Evolutionary conservation across 495 filamentous ascomycete species (phyloP), one percentile per base, ranked within the genome.

Genomic region (Chaetomium tenue): DNA sequence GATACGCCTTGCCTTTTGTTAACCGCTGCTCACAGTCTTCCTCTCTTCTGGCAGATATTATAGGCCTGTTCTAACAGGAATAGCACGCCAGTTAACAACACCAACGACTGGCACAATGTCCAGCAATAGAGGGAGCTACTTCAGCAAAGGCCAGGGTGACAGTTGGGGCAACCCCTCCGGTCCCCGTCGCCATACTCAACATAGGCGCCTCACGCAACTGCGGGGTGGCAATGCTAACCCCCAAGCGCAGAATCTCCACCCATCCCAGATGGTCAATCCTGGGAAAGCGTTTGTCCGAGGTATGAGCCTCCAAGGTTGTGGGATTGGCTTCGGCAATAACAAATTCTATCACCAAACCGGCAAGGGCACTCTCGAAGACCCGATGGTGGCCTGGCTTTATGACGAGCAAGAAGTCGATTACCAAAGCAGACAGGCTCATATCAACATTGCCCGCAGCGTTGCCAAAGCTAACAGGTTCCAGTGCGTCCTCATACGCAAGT

Each of bases 401-500:
- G 51, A 33, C 18, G 7, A 8, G 8, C 2, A n/a, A 26, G 4
- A 1, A 33, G 15, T 30, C 18, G 13, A 3, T 18, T 0, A 7
- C 5, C 26, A 18, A 4, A 54, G 33, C 26, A 15, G 28, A 6
- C 15, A 54, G 28, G 26, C 22, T 16, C 22, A 54, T 2, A 5
- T n/a, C 26, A 23, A 33, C 26, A 33, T 54, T 37, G 51, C 51
- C 1, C 25, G 51, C 5, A 30, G 25, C 1, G 25, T 33, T 0
- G 51, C 51, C 13, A 30, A 33, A 5, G 48, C 48, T 3, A 54
- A 54, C 13, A 4, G 5, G 3, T 54, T 54, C 51, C 30, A n/a
- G 51, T 54, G 51, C n/a, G 28, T 54, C 26, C 16, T 54, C 12
- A 54, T 54, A 15, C 51, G 51, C 7, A 54, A 30, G 26, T 15